Evolutionary conservation across 257 asterid species (phyloP).

Genomic region (Rubia yunnanensis): DNA sequence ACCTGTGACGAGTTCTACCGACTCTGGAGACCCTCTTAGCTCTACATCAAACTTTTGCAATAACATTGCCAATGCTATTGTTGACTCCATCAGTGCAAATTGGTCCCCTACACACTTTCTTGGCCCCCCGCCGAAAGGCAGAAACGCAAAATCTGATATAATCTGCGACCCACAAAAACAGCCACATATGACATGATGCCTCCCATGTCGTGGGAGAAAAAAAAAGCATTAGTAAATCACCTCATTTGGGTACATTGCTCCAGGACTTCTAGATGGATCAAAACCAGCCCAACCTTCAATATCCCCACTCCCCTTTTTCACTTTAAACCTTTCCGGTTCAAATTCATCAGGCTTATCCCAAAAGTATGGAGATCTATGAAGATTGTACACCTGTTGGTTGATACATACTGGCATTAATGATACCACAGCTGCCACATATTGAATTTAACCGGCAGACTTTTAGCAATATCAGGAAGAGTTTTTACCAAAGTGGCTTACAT

Average conservation of each 20-base stretch:
- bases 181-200: neutral
- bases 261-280: conserved; percentile 90
- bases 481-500: neutral
- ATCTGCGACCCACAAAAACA: conserved; percentile 31
- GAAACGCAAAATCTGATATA: conserved; percentile 78
- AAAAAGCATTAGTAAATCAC: conserved; percentile 19
- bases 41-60: conserved; percentile 59
- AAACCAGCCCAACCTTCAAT: conserved; percentile 93
- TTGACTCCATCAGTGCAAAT: conserved; percentile 94
- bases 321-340: conserved; percentile 83
- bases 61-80: conserved; percentile 72
- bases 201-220: neutral
- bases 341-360: conserved; percentile 89
- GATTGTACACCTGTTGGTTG: conserved; percentile 68
- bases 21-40: conserved; percentile 53
- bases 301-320: conserved; percentile 39
- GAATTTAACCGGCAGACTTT: neutral
- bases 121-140: conserved; percentile 98
- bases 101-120: conserved; percentile 98
- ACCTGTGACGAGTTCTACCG: conserved; percentile 82
- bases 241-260: conserved; percentile 96
- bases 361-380: conserved; percentile 86
- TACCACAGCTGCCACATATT: neutral
- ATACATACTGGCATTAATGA: neutral
- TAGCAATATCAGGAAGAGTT: neutral